These are phyloP conservation scores for Zymoseptoria ardabiliae DNA, from an alignment of 2,329 filamentous ascomycete genomes.

Conservation along the genomic window DNA sequence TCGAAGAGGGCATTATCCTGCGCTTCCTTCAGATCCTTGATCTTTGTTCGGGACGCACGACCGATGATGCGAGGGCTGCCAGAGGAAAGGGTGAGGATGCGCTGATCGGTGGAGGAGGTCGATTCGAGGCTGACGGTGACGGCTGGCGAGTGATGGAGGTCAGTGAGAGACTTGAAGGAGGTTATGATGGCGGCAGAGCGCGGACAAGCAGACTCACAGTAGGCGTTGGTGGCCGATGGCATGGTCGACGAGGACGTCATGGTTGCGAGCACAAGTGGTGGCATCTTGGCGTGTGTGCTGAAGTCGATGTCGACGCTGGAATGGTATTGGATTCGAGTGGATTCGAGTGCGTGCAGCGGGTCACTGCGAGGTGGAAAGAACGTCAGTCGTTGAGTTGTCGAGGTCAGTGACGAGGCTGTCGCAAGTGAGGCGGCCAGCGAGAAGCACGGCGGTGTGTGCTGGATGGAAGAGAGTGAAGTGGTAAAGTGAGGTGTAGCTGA, in stretches of 20 bases:
- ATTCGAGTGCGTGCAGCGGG: too few species aligned
- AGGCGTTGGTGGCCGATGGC: neutral
- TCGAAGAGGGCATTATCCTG: slow-evolving; percentile 30
- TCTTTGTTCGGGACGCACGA: slow-evolving; percentile 35
- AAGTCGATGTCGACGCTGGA: neutral
- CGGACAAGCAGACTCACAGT: neutral
- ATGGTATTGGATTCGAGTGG: neutral
- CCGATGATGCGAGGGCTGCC: slow-evolving; percentile 31
- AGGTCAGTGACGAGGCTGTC: neutral
- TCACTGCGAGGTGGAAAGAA: neutral
- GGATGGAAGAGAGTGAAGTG: neutral
- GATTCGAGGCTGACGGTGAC: slow-evolving; percentile 18
- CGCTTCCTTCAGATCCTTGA: slow-evolving; percentile 26
- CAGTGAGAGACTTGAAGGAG: neutral
- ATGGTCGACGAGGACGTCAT: neutral
- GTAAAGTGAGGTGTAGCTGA: neutral
- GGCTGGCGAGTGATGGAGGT: neutral
- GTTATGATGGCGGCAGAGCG: neutral
- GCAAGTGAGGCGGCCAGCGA: neutral
- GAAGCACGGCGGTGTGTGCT: neutral
- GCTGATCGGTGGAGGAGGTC: slow-evolving; percentile 11
- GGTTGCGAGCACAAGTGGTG: neutral
- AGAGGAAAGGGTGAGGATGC: slow-evolving; percentile 14
- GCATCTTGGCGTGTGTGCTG: neutral
- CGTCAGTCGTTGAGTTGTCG: neutral